Conservation (phyloP, 306 rosid genomes). For the Trifolium dubium region DNA sequence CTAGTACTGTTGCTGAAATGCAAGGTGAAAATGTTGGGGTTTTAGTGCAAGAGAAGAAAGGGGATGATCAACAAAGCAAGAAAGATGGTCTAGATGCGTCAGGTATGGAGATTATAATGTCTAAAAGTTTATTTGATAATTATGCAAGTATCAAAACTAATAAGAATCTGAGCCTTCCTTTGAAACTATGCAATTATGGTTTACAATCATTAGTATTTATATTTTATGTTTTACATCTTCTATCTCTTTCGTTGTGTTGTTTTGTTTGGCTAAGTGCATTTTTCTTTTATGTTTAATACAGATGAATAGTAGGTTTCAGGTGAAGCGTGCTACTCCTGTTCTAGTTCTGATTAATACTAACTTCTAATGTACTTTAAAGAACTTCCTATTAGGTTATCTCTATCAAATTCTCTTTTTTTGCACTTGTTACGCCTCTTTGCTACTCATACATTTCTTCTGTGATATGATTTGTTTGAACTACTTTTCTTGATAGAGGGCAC, state of each 20-base stretch:
- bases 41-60: too few species aligned
- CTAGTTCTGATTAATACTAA: neutral
- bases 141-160: too few species aligned
- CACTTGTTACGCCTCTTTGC: neutral
- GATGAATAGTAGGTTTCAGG: neutral
- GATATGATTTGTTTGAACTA: neutral
- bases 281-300: neutral
- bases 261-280: neutral
- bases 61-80: too few species aligned
- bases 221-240: neutral
- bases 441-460: neutral
- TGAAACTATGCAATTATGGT: too few species aligned
- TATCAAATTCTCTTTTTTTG: neutral
- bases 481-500: neutral
- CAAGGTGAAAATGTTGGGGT: too few species aligned
- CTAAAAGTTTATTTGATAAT: too few species aligned
- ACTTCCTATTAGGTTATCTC: neutral
- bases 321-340: neutral
- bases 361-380: neutral
- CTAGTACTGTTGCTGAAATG: too few species aligned
- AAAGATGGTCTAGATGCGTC: too few species aligned
- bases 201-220: too few species aligned
- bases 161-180: too few species aligned
- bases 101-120: too few species aligned
- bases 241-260: neutral